Conservation (phyloP, 495 filamentous ascomycete genomes). For the Astrothelium subdiscretum region DNA sequence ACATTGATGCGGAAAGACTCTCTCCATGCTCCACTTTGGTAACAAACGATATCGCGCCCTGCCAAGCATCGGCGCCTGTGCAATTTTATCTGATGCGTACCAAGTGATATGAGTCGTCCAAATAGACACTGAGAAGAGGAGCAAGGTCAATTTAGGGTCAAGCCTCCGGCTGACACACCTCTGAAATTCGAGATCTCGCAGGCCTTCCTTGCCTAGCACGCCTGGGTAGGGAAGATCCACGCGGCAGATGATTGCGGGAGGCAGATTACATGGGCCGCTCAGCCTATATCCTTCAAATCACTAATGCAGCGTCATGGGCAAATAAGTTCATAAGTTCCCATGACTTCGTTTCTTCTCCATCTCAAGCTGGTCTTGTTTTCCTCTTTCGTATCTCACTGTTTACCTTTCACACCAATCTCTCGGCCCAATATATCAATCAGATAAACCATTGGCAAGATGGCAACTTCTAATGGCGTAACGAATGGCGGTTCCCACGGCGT, state of each 20-base stretch:
- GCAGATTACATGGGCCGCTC: too few relatives aligned
- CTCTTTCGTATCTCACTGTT: background rate
- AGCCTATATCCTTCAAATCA: too few relatives aligned
- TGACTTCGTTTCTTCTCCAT: background rate
- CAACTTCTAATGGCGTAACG: slow-evolving; percentile 2
- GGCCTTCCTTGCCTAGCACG: background rate
- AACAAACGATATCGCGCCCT: too few relatives aligned
- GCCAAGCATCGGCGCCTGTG: too few relatives aligned
- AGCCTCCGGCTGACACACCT: too few relatives aligned
- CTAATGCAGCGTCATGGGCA: too few relatives aligned
- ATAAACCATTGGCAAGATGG: background rate
- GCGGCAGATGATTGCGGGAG: background rate
- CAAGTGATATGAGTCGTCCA: too few relatives aligned
- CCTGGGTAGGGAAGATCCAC: background rate
- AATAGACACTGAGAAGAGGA: background rate
- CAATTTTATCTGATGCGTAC: too few relatives aligned
- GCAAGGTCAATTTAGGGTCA: background rate
- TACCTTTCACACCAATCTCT: background rate
- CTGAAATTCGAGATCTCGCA: too few relatives aligned
- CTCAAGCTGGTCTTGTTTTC: background rate
- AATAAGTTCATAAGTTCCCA: background rate
- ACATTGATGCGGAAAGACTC: too few relatives aligned
- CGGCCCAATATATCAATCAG: background rate
- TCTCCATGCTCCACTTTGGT: too few relatives aligned
- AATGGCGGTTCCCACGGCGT: slow-evolving; percentile 7